Conservation (phyloP, 176 grass and related monocot genomes). For the Triticum urartu region DNA sequence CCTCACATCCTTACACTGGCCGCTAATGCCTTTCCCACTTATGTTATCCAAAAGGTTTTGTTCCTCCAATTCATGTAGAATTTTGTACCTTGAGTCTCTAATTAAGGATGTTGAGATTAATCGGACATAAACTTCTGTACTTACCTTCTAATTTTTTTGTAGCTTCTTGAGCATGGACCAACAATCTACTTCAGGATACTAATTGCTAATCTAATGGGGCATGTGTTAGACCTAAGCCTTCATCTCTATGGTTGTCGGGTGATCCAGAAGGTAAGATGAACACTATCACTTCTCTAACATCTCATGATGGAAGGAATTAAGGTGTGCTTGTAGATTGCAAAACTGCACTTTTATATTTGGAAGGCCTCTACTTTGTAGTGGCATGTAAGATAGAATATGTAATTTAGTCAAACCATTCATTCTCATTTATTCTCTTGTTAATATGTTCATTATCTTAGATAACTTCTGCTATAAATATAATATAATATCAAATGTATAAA, state of each 20-base stretch:
- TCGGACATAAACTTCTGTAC: not conserved
- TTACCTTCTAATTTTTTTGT: not conserved
- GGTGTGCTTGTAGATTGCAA: not conserved
- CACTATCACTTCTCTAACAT: not conserved
- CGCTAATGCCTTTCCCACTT: conserved; percentile 46
- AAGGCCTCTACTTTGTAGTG: too few relatives aligned
- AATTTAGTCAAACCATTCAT: too few relatives aligned
- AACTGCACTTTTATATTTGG: not conserved
- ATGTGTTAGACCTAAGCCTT: conserved; percentile 36
- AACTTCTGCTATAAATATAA: not conserved
- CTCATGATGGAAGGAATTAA: not conserved
- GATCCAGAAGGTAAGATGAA: conserved; percentile 49
- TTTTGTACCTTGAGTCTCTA: not conserved
- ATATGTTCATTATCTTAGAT: not conserved
- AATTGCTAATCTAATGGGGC: conserved; percentile 26
- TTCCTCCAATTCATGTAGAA: not conserved
- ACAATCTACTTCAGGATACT: conserved; percentile 25
- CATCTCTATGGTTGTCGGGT: conserved; percentile 43
- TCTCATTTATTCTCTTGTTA: too few relatives aligned
- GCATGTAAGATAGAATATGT: too few relatives aligned
- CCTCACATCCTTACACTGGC: conserved; percentile 1
- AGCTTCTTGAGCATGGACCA: conserved; percentile 60
- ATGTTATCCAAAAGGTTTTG: conserved; percentile 59
- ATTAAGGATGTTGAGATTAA: not conserved
- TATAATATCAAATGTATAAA: not conserved